Evolutionary conservation across 2,329 filamentous ascomycete species (phyloP), one percentile per base, ranked within the genome.

Genomic region (Paracoccidioides brasiliensis): DNA sequence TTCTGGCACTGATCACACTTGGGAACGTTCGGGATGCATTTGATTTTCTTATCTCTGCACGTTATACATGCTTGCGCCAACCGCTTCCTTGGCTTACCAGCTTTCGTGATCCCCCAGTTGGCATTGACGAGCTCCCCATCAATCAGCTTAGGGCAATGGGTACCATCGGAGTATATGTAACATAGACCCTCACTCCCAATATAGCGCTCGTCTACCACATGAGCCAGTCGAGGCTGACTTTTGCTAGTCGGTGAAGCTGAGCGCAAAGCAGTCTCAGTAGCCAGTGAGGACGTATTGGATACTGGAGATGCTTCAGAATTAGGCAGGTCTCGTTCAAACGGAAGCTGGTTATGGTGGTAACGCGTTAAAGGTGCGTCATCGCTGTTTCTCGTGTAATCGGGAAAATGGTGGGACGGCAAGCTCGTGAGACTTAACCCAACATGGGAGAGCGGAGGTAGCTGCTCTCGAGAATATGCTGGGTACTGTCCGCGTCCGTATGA

Each of bases 21-120:
- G 42, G 87, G 87, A 61, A 82, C 85, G 63, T 90, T 89, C 1
- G 90, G 90, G 61, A 95, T 89, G 66, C 90, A 96, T 70, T 95
- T 95, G 74, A 96, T 95, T 77, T 95, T 96, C 81, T 95, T 96
- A 73, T 95, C 90, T 52, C 90, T 82, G 69, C 90, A 96, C 10
- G 89, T 93, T 57, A 95, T 79, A 67, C 90, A 96, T n/a, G 89
- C 89, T 68, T 95, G 90, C 30, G 90, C 90, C 56, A 95, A 77
- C 56, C 90, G 80, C 74, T 96, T 96, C 62, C 90, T 82, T 50
- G 90, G 90, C 73, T 95, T 95, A 12, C 90, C 90, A 2, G 90
- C 90, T 72, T 95, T 95, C 40, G 90, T 95, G 8, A 95, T 83
- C 14, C 90, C 90, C 90, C 90, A 95, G 62, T 88, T 87, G 1